Evolutionary conservation across 2,329 filamentous ascomycete species (phyloP), one percentile per base, ranked within the genome.

Genomic region (Aspergillus oerlinghausenensis): DNA sequence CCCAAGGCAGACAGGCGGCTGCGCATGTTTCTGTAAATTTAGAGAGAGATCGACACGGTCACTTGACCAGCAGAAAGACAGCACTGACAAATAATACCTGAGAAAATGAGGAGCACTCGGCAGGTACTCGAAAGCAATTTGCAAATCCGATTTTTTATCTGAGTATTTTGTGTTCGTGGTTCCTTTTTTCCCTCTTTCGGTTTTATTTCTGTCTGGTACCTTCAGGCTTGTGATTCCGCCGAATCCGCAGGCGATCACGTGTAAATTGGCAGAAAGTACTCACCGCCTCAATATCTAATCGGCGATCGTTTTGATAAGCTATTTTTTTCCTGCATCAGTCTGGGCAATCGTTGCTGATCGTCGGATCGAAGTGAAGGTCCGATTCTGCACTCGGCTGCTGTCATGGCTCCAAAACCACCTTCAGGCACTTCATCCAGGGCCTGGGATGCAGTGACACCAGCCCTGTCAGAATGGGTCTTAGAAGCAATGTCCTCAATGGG

Each of bases 401-500:
- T 25, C 29, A 73, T 74, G 69, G 67, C 72, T 38, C 64, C 69
- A 2, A 72, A 73, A 80, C 79, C 73, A 77, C 77, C 69, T 79
- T 63, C 71, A 45, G 59, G 61, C 21, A 63, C 68, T 4, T 71
- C 78, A 35, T 76, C 80, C 45, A 77, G 84, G 63, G 78, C 83
- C 28, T 93, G 89, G 85, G 84, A 88, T 66, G 84, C 83, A 14
- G 78, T 92, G 54, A 88, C 83, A 1, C 88, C 89, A 17, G 77
- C 87, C 5, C 77, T 92, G 32, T 89, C 88, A 58, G 82, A 88
- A 84, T 97, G 92, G 91, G 85, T 94, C 55, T 79, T 94, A 54
- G 90, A 95, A 63, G 92, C 91, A 57, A 86, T 95, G 50, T 81
- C 86, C 51, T 85, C 87, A 62, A 93, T 94, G 87, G 90, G 91